Evolutionary conservation across 768 basidiomycete genomes (phyloP).

Genomic region (Steccherinum ochraceum): DNA sequence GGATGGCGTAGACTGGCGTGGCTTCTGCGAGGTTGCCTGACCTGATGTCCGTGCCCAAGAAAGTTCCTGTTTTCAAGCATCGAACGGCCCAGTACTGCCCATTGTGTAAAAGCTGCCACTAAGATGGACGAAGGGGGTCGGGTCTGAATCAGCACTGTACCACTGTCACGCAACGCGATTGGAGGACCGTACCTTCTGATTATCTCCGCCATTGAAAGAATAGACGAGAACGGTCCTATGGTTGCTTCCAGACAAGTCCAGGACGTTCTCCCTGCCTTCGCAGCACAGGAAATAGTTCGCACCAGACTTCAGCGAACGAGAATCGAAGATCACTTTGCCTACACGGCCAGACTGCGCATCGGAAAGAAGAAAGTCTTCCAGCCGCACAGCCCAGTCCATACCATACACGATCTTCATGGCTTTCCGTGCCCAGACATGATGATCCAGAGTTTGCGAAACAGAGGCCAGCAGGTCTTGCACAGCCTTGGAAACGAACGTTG

Average conservation of each 20-base stretch:
- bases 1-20: not conserved
- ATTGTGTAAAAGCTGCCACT: not conserved
- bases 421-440: not conserved
- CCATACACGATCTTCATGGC: not conserved
- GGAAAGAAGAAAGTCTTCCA: not conserved
- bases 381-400: not conserved
- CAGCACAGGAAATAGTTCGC: not conserved
- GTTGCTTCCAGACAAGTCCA: not conserved
- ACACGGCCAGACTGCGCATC: not conserved
- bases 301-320: not conserved
- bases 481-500: not conserved
- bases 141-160: too few species aligned
- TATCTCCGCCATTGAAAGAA: not conserved
- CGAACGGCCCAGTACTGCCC: not conserved
- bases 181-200: not conserved
- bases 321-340: not conserved
- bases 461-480: not conserved
- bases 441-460: not conserved
- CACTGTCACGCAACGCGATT: too few species aligned
- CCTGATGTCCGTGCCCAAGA: not conserved
- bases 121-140: too few species aligned
- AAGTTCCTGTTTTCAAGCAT: not conserved
- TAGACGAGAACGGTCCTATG: not conserved
- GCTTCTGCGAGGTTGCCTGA: not conserved
- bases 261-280: not conserved